Evolutionary conservation across 1,284 basidiomycete genomes (phyloP).

Genomic region (Apiotrichum sp.): DNA sequence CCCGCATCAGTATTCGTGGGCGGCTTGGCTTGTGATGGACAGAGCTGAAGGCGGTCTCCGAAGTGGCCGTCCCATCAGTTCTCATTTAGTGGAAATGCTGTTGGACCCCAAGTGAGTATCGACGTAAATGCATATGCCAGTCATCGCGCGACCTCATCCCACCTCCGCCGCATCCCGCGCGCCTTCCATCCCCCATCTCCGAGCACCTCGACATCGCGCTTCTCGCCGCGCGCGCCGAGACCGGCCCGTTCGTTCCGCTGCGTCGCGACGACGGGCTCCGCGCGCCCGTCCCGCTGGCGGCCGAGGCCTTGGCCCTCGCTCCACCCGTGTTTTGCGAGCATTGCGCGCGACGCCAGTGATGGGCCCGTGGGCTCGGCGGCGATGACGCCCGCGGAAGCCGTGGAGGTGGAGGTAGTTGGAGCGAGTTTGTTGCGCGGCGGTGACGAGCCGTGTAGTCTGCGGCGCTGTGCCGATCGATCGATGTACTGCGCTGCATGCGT

Average conservation of each 20-base stretch:
- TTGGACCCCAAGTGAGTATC: no score
- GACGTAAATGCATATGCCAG: no score
- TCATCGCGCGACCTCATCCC: constrained; percentile 18
- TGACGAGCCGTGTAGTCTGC: constrained; percentile 23
- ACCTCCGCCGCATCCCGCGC: constrained; percentile 29
- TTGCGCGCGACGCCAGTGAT: constrained; percentile 14
- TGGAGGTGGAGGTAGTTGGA: no score
- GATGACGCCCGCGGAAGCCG: no score
- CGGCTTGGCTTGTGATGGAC: no score
- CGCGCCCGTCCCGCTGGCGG: constrained; percentile 24
- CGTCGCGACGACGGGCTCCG: constrained; percentile 26
- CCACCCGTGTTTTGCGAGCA: constrained; percentile 41
- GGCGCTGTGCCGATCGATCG: constrained; percentile 40
- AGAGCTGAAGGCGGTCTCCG: no score
- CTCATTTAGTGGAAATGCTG: no score
- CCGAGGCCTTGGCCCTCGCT: constrained; percentile 34
- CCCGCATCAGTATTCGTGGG: no score
- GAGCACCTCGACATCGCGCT: constrained; percentile 4
- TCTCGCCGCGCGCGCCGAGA: constrained; percentile 24
- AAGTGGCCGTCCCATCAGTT: no score
- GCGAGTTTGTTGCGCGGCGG: constrained; percentile 9
- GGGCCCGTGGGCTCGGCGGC: not conserved
- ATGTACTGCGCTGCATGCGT: constrained; percentile 12
- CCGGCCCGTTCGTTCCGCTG: constrained; percentile 28
- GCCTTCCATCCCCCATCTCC: constrained; percentile 29